A percentile compares a stretch with the other conserved stretches of the same genome.
Evolutionary conservation across 2,329 filamentous ascomycete species (phyloP).

Genomic region (Tricladium varicosporioides): DNA sequence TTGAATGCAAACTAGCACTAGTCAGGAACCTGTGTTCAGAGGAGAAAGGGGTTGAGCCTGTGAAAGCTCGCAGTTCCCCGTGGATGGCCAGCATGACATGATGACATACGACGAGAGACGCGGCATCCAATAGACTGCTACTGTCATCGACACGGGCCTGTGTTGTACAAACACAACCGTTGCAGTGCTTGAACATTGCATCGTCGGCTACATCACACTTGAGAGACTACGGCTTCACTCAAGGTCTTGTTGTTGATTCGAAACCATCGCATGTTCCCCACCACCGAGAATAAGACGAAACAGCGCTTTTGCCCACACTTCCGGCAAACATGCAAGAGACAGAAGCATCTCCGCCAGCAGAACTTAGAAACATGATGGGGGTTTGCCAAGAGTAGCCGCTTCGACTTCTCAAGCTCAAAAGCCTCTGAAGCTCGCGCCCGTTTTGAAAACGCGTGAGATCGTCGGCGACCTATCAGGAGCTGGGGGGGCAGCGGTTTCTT

Average conservation of each 20-base stretch:
- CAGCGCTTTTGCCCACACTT: not conserved
- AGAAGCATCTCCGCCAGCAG: not conserved
- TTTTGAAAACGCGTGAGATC: not conserved
- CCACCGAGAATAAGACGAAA: not conserved
- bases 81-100: no score
- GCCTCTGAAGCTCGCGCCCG: not conserved
- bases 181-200: no score
- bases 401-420: no score
- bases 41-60: not conserved
- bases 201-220: no score
- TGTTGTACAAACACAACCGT: no score
- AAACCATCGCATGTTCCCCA: not conserved
- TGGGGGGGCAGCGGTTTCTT: not conserved
- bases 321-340: not conserved
- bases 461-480: not conserved
- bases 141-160: no score
- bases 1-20: not conserved
- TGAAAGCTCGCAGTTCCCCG: no score
- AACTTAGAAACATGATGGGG: not conserved
- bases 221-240: not conserved
- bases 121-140: no score
- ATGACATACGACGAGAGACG: no score
- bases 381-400: no score
- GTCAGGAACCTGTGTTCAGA: not conserved
- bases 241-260: not conserved